Conservation (phyloP, 2,329 filamentous ascomycete species). For the Colletotrichum sp. region DNA sequence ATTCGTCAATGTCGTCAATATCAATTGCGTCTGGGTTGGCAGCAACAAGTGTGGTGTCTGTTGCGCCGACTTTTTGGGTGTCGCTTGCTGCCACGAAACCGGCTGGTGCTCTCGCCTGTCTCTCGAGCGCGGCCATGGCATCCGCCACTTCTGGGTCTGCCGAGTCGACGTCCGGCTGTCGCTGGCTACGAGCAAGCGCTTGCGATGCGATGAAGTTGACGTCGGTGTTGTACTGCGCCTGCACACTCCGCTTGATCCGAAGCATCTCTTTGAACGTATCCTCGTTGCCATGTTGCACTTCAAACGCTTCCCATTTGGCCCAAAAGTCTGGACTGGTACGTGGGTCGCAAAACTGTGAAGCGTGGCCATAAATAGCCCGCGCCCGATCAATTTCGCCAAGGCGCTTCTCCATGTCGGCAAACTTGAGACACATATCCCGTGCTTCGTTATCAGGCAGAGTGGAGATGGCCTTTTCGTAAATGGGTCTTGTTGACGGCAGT, state of each 20-base stretch:
- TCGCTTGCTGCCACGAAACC: slow-evolving; percentile 91
- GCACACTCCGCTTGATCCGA: slow-evolving; percentile 94
- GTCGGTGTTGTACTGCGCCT: slow-evolving; percentile 98
- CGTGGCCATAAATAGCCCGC: slow-evolving; percentile 94
- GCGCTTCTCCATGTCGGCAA: slow-evolving; percentile 93
- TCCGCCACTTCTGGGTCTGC: slow-evolving; percentile 62
- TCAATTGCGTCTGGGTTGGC: slow-evolving; percentile 88
- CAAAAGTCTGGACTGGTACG: slow-evolving; percentile 90
- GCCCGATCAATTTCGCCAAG: slow-evolving; percentile 94
- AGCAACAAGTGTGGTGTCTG: slow-evolving; percentile 47
- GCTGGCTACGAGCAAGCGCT: slow-evolving; percentile 82
- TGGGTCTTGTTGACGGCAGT: slow-evolving; percentile 89
- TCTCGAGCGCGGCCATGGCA: slow-evolving; percentile 88
- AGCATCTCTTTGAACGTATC: slow-evolving; percentile 99
- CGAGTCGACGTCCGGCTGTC: slow-evolving; percentile 49
- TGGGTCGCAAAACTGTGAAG: slow-evolving; percentile 96
- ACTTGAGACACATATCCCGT: slow-evolving; percentile 98
- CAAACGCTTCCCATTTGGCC: slow-evolving; percentile 96
- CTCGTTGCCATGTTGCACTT: slow-evolving; percentile 97
- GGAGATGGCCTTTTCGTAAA: slow-evolving; percentile 95
- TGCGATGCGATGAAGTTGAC: slow-evolving; percentile 98
- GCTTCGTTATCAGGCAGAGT: slow-evolving; percentile 93
- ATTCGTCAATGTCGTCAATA: slow-evolving; percentile 74
- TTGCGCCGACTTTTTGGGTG: slow-evolving; percentile 63
- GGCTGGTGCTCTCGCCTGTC: slow-evolving; percentile 84